Base-by-base conservation (phyloP, 2,329 filamentous ascomycete genomes). In the Trichoderma semiorbis region DNA sequence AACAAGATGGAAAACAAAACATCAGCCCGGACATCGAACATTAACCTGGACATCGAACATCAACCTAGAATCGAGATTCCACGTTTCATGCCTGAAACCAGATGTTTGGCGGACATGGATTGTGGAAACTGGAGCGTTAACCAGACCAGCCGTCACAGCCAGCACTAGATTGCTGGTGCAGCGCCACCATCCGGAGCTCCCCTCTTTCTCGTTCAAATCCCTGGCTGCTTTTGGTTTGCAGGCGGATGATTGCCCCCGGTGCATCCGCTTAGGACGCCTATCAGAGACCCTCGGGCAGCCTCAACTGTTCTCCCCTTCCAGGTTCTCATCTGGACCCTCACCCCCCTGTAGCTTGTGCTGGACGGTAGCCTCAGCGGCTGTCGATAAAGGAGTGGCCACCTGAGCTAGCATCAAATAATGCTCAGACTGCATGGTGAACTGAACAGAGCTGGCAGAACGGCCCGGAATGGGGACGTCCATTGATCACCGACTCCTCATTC, bases 161-260 rank as follows among this genome's bases (percentile, higher is more conserved):
- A 61, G 28, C n/a, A 24, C 47, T 43, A 58, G 39, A 26, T 11
- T 26, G 50, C 30, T 26, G 64, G 34, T 14, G 60, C 60, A 62
- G 60, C 60, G 60, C 60, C 60, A 47, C 36, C 61, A n/a, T 26
- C 30, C 63, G 18, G 30, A 55, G 47, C 47, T 34, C 63, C 63
- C 63, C 50, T 26, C 50, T 8, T 14, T 18, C 21, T 39, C 64
- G 32, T 5, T 21, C 34, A 28, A 58, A 69, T 47, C 36, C 55
- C 55, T 68, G 62, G n/a, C 12, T 12, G 63, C 3, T 26, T 26
- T 66, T 66, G 39, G 66, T 57, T 60, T 69, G 66, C 57, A 69
- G 66, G 66, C 57, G 57, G 66, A 61, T 69, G 55, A 69, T 61
- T 58, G n/a, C 66, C 66, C 66, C 66, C 66, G 55, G 55, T 21